Evolutionary conservation across 225 moss, liverwort and hornwort genomes (phyloP).

Genomic region (Marchantia paleacea): DNA sequence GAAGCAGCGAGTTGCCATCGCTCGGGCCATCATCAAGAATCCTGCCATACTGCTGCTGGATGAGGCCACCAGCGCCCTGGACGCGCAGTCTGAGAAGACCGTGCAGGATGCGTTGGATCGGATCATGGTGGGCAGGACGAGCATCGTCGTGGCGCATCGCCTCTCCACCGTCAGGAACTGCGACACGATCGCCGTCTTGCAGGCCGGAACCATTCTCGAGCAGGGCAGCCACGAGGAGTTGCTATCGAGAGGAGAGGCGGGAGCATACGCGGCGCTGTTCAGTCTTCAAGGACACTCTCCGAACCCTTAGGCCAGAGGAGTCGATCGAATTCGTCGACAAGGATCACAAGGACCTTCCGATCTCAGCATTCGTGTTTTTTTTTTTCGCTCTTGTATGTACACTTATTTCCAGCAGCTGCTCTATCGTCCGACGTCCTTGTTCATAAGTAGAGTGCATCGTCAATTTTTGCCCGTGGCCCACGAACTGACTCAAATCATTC

Average conservation of each 20-base stretch:
- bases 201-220: constrained; percentile 27
- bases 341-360: neutral
- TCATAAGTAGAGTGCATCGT: neutral
- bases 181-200: constrained; percentile 24
- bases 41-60: constrained; percentile 67
- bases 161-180: constrained; percentile 58
- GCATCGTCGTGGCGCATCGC: constrained; percentile 52
- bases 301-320: neutral
- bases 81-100: constrained; percentile 55
- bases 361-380: neutral
- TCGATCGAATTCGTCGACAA: neutral
- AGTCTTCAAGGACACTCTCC: constrained; percentile 20
- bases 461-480: neutral
- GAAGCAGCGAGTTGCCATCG: constrained; percentile 68
- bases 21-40: constrained; percentile 59
- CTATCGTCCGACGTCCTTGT: neutral
- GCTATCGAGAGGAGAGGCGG: constrained; percentile 9
- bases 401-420: neutral
- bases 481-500: neutral
- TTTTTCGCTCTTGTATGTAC: neutral
- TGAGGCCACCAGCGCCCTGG: constrained; percentile 72
- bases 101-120: constrained; percentile 62
- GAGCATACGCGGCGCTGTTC: constrained; percentile 24
- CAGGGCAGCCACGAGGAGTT: constrained; percentile 33
- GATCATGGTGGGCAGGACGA: constrained; percentile 63